Percentiles rank a stretch among this genome's conserved stretches.
These are phyloP conservation scores for Berkeleyomyces rouxiae DNA, from an alignment of 2,329 filamentous ascomycete genomes.

Conservation along the genomic window DNA sequence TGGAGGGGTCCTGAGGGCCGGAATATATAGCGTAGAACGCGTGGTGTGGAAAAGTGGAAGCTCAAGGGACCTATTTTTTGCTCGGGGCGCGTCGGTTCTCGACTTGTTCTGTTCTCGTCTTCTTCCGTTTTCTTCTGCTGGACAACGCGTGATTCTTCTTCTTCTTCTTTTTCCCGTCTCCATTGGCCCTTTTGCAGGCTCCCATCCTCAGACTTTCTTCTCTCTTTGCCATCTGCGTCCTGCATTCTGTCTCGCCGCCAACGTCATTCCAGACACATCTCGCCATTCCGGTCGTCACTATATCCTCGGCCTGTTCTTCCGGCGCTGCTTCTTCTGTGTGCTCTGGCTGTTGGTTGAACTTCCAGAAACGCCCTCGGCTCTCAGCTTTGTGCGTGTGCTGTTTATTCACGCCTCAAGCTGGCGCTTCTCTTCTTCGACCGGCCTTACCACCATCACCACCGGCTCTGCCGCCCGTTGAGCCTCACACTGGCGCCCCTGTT, in stretches of 20 bases:
- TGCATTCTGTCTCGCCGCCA: not conserved
- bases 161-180: not conserved
- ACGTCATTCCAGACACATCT: not conserved
- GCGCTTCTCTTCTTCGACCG: no score
- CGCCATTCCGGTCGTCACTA: not conserved
- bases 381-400: no score
- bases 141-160: not conserved
- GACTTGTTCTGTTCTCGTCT: not conserved
- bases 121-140: not conserved
- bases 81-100: not conserved
- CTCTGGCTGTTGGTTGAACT: no score
- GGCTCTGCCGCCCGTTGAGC: no score
- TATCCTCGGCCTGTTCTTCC: not conserved
- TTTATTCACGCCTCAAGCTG: no score
- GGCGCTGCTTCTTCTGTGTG: not conserved
- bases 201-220: not conserved
- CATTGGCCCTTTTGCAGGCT: not conserved
- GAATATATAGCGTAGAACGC: not conserved
- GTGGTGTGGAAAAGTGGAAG: not conserved
- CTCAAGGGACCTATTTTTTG: not conserved
- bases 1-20: not conserved
- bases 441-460: no score
- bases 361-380: no score
- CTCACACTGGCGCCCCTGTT: no score
- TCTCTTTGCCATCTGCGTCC: not conserved